These are phyloP conservation scores for Pleurozium schreberi DNA, from an alignment of 225 moss, liverwort and hornwort species.

Conservation along the genomic window DNA sequence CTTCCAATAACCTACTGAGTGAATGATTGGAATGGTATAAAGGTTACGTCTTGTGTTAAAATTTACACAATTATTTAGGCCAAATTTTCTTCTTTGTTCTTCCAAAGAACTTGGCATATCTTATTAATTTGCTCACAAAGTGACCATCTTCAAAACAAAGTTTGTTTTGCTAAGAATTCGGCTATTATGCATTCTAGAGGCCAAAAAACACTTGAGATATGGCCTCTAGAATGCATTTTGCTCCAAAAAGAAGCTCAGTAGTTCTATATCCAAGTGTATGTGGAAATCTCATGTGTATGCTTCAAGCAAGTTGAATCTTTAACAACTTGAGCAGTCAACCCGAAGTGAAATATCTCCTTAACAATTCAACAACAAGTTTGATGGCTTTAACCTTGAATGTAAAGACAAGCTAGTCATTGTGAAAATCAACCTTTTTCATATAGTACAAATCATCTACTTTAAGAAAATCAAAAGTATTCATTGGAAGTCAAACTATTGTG, in stretches of 20 bases:
- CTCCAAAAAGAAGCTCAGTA: slow-evolving; percentile 15
- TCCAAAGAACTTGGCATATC: not conserved
- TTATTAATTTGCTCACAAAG: not conserved
- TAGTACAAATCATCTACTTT: too few species aligned
- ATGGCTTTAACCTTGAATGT: too few species aligned
- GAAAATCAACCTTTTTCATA: too few species aligned
- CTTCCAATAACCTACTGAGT: slow-evolving; percentile 12
- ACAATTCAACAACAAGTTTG: not conserved
- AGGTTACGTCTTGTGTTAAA: too few species aligned
- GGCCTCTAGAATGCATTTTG: too few species aligned
- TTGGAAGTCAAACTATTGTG: too few species aligned
- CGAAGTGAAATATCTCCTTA: not conserved
- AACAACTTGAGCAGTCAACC: slow-evolving; percentile 4
- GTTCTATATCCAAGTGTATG: slow-evolving; percentile 34
- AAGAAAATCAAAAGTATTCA: too few species aligned
- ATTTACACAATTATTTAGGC: slow-evolving; percentile 3
- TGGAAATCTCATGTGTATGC: slow-evolving; percentile 20
- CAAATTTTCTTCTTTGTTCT: slow-evolving; percentile 1
- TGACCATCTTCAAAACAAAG: slow-evolving; percentile 27
- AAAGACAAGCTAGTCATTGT: too few species aligned
- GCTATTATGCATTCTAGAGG: slow-evolving; percentile 34
- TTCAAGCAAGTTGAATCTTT: slow-evolving; percentile 9
- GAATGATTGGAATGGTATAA: slow-evolving; percentile 16
- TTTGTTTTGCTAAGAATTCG: slow-evolving; percentile 20
- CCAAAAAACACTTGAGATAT: slow-evolving; percentile 32